Base-by-base conservation (phyloP, 1,139 yeast species). In the Candida sp. region DNA sequence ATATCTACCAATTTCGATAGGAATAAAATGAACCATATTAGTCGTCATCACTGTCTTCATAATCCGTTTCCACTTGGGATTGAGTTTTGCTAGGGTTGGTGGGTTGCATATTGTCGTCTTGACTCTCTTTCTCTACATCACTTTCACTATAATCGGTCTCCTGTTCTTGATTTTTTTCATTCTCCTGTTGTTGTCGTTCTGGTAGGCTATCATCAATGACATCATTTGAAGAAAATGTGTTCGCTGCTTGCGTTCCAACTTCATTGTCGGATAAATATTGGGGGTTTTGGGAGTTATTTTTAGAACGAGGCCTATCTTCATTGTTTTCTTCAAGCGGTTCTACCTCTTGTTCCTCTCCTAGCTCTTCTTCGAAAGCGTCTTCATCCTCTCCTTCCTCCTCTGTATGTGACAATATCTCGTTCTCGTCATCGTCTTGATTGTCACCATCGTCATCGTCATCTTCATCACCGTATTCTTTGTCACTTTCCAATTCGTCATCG, bases 201-300 rank as follows among this genome's bases (percentile, higher is more conserved):
- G 36, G 40, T 21, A 43, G 35, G 33, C 45, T 45, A 38, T 43
- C 47, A 22, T 43, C 47, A 40, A 45, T 27, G 5, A 44, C 27
- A 30, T 40, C 44, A 43, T 35, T 39, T n/a, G 45, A 30, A 7
- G 42, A 15, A 11, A 22, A 21, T 2, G 22, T 30, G 6, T 6
- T 29, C n/a, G 36, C 11, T 5, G 21, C 5, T 11, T n/a, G 36
- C 11, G 9, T 19, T 5, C 15, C 36, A n/a, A 21, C 19, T 15
- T 15, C 15, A 11, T 35, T 5, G 33, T 29, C 23, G 19, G 19
- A 15, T 15, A 15, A 15, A 15, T 15, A 15, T n/a, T 30, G 22
- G 12, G 23, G n/a, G 42, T 21, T 11, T 15, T 32, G 11, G 27
- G 44, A 7, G 33, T 33, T 12, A 35, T 43, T 30, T 36, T 34